A percentile compares a stretch with the other conserved stretches of the same genome.
phyloP scores from a whole-genome alignment of 768 basidiomycete species.

The Trametes punicea region DNA sequence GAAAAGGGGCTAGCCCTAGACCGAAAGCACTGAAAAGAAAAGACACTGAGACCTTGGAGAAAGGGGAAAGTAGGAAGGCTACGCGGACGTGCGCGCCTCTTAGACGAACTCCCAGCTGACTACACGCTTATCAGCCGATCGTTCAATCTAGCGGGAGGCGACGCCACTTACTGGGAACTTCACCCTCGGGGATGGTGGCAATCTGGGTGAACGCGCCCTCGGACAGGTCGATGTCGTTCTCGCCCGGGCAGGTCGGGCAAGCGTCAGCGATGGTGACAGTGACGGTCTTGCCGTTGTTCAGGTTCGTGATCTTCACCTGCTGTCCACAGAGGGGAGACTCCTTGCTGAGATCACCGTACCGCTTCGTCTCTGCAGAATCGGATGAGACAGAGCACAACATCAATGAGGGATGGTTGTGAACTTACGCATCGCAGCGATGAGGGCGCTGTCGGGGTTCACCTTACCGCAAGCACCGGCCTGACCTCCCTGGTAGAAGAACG shows the following conservation, averaged over 20 bases:
- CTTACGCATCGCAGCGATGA: constrained; percentile 64
- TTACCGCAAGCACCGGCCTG: constrained; percentile 78
- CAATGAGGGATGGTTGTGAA: not conserved
- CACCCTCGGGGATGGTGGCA: constrained; percentile 46
- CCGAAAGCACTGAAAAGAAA: constrained; percentile 2
- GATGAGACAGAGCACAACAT: not conserved
- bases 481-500: constrained; percentile 49
- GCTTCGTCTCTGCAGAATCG: constrained; percentile 36
- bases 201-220: constrained; percentile 60
- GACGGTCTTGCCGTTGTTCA: constrained; percentile 52
- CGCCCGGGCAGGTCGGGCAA: constrained; percentile 73
- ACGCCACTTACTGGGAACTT: constrained; percentile 50
- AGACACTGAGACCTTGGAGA: not conserved
- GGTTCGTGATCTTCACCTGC: constrained; percentile 61
- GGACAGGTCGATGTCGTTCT: constrained; percentile 75
- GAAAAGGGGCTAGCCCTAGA: constrained; percentile 13
- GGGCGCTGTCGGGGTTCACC: constrained; percentile 50
- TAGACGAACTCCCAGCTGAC: constrained; percentile 30
- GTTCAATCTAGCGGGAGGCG: not conserved
- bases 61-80: not conserved
- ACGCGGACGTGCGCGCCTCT: constrained; percentile 3
- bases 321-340: constrained; percentile 62
- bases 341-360: constrained; percentile 47
- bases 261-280: constrained; percentile 55
- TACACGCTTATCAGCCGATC: constrained; percentile 13